Base-by-base conservation (phyloP, 495 filamentous ascomycete genomes). In the Cryomyces minteri region DNA sequence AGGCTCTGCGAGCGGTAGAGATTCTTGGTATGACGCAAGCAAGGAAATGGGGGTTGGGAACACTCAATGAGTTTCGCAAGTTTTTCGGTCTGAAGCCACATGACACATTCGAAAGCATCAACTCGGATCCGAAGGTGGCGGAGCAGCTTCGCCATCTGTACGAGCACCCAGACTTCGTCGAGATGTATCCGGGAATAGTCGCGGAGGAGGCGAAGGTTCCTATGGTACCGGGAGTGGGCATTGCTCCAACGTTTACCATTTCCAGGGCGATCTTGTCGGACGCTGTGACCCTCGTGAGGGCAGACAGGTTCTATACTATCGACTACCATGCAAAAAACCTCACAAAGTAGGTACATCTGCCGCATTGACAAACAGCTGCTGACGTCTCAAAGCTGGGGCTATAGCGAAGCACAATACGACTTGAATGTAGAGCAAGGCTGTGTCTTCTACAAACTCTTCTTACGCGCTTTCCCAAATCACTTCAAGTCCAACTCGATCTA, bases 401-500 rank as follows among this genome's bases (percentile, higher is more conserved):
- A 75, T 62, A 76, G 74, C 47, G 79, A 84, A 58, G 72, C 71
- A n/a, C 73, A 80, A 28, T 82, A 79, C 43, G 77, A 84, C 58
- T 60, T 70, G 18, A 82, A 77, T 53, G 62, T 87, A 54, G 76
- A 87, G 54, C 76, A 88, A 29, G 39, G 39, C 18, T 84, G 80
- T 50, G 80, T 88, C 4, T 77, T 88, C 58, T 88, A 88, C 65
- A 93, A 88, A 65, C 67, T 92, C 43, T 77, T 84, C 43, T 62
- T 79, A 41, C 71, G 80, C 18, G 79, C 84, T 3, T 86, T 93
- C 69, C 85, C 85, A 2, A 72, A 80, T 50, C 74, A 78, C 57
- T 88, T 83, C 73, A 79, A 77, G 58, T 56, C 65, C 31, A 80
- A 90, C 61, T 87, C 82, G 1, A 76, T 88, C 47, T 92, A 90